Evolutionary conservation across 2,329 filamentous ascomycete species (phyloP), one percentile per base, ranked within the genome.

Genomic region (Aspergillus awamori): DNA sequence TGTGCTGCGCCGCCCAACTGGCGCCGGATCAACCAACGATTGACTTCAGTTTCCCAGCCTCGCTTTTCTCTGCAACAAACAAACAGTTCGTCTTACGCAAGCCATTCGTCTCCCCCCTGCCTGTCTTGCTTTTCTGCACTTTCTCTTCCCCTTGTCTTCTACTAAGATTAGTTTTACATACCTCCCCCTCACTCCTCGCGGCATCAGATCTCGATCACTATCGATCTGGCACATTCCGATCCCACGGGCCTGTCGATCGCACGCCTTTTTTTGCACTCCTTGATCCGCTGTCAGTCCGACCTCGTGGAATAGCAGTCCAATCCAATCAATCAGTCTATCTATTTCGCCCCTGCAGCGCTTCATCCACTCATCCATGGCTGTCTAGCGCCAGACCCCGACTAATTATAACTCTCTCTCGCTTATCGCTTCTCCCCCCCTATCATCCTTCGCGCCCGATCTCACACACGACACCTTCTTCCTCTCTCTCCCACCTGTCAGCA

Each of bases 381-480:
- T 47, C 53, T 56, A 56, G 53, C 53, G 53, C 53, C 33, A 36
- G 33, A 11, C 33, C 33, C 33, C 26, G 4, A 33, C 53, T 56
- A 56, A 56, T 22, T 47, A 56, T 56, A 47, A 24, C 70, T 30
- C n/a, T n/a, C n/a, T 13, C 26, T 51, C 47, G 47, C 47, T 33
- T 51, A 51, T 51, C 47, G 65, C 41, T 57, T 65, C 57, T 60
- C 62, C 20, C 63, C 63, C 66, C 47, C 5, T 33, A 28, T 30
- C 13, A 17, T 45, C 39, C 47, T 30, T 51, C 13, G 22, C 45
- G 22, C 24, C 45, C 39, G 39, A 17, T 20, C 39, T 17, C 39
- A 43, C 39, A 43, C 11, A 20, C 39, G n/a, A 43, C n/a, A 45
- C 20, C 41, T 22, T 45, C 8, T 11, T 49, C 4, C 47, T 11